Evolutionary conservation across 2,329 filamentous ascomycete genomes (phyloP).

Genomic region (Fusarium nygamai): DNA sequence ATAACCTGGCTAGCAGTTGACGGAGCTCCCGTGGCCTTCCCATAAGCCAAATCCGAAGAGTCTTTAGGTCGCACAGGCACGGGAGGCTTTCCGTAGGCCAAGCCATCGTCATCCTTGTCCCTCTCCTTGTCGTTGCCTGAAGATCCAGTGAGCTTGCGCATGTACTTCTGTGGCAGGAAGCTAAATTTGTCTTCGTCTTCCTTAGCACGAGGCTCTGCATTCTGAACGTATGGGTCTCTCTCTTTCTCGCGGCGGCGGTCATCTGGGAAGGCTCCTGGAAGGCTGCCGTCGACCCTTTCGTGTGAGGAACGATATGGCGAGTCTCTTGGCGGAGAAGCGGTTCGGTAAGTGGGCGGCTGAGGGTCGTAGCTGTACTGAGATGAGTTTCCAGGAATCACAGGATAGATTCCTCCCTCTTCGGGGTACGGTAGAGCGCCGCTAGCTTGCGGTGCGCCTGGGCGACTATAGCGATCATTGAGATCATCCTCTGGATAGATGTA

Average conservation of each 20-base stretch:
- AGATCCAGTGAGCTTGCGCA: slow-evolving; percentile 47
- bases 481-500: slow-evolving; percentile 56
- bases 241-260: slow-evolving; percentile 45
- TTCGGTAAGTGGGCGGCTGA: slow-evolving; percentile 46
- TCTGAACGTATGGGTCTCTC: slow-evolving; percentile 33
- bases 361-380: slow-evolving; percentile 54
- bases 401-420: slow-evolving; percentile 50
- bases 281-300: slow-evolving; percentile 44
- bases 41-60: slow-evolving; percentile 39
- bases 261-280: slow-evolving; percentile 49
- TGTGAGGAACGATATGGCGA: slow-evolving; percentile 52
- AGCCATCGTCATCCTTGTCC: slow-evolving; percentile 59
- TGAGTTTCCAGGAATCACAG: slow-evolving; percentile 51
- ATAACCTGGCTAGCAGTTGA: slow-evolving; percentile 36
- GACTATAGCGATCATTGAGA: slow-evolving; percentile 50
- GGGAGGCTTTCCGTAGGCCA: slow-evolving; percentile 60
- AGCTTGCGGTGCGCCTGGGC: slow-evolving; percentile 48
- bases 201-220: slow-evolving; percentile 17
- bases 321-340: slow-evolving; percentile 48
- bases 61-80: slow-evolving; percentile 39
- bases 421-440: slow-evolving; percentile 52
- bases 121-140: slow-evolving; percentile 43
- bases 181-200: slow-evolving; percentile 53
- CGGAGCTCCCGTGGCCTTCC: slow-evolving; percentile 33
- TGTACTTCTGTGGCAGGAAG: slow-evolving; percentile 61